Percentiles rank a stretch among this genome's conserved stretches.
Conservation (phyloP, 192 early-diverging fungal genomes). For the Geosiphon pyriformis region DNA sequence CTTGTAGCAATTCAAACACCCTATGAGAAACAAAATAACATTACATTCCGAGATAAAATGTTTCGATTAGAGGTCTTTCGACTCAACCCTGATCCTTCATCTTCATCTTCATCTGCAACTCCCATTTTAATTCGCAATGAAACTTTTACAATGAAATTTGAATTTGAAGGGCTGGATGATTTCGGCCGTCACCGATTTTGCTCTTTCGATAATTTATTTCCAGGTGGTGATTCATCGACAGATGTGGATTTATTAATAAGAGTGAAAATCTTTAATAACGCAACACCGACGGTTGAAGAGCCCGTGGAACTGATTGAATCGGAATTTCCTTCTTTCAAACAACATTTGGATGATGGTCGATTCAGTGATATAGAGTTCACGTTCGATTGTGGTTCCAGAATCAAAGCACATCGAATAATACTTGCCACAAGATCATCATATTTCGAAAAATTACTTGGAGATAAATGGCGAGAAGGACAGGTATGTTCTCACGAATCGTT, state of each 20-base stretch:
- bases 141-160: slow-evolving; percentile 26
- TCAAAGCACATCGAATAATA: slow-evolving; percentile 26
- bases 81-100: slow-evolving; percentile 10
- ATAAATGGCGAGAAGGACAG: slow-evolving; percentile 23
- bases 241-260: slow-evolving; percentile 20
- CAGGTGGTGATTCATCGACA: slow-evolving; percentile 2
- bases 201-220: slow-evolving; percentile 25
- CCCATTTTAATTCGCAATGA: slow-evolving; percentile 19
- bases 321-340: slow-evolving; percentile 15
- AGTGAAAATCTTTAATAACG: slow-evolving; percentile 18
- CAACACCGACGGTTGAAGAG: not conserved
- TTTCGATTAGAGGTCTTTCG: slow-evolving; percentile 22
- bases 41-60: slow-evolving; percentile 9
- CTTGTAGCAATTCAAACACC: slow-evolving; percentile 23
- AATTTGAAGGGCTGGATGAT: slow-evolving; percentile 25
- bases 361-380: slow-evolving; percentile 24
- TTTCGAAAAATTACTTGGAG: slow-evolving; percentile 25
- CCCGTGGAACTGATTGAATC: slow-evolving; percentile 1
- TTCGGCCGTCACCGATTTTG: slow-evolving; percentile 25
- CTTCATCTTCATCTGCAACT: slow-evolving; percentile 2
- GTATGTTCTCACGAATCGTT: no score
- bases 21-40: slow-evolving; percentile 19
- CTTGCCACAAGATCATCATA: slow-evolving; percentile 19
- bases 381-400: slow-evolving; percentile 18
- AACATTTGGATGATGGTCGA: slow-evolving; percentile 17